Conservation (phyloP, 2,329 filamentous ascomycete genomes). For the Sphaerulina vaccinii region DNA sequence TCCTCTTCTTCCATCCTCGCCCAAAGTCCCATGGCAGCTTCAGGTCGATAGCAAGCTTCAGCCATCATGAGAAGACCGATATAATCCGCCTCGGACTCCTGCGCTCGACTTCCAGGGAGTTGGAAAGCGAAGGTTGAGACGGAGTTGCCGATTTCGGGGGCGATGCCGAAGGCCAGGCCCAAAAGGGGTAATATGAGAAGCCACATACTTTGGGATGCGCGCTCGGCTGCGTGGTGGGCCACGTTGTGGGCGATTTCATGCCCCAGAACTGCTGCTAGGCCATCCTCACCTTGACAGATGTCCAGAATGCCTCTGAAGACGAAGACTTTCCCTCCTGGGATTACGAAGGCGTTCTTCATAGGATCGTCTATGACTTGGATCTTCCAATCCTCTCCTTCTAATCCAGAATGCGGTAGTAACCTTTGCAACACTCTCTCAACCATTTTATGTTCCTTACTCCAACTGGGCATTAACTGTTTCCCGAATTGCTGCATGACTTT, state of each 20-base stretch:
- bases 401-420: constrained; percentile 65
- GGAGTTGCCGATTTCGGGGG: constrained; percentile 38
- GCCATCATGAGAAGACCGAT: constrained; percentile 83
- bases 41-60: constrained; percentile 72
- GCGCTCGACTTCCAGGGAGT: constrained; percentile 66
- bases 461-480: constrained; percentile 57
- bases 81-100: constrained; percentile 75
- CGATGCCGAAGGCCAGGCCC: constrained; percentile 45
- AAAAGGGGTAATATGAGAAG: constrained; percentile 42
- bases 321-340: constrained; percentile 76
- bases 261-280: constrained; percentile 71
- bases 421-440: constrained; percentile 65
- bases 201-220: constrained; percentile 50
- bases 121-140: constrained; percentile 64
- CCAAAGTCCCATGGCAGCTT: constrained; percentile 64
- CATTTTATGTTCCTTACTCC: constrained; percentile 56
- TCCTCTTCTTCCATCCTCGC: constrained; percentile 60
- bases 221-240: constrained; percentile 66
- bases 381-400: constrained; percentile 63
- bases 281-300: constrained; percentile 66
- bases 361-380: constrained; percentile 71
- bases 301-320: constrained; percentile 71
- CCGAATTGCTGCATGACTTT: constrained; percentile 57
- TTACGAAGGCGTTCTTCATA: constrained; percentile 69
- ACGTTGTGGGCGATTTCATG: constrained; percentile 80